Base-by-base conservation (phyloP, 2,329 filamentous ascomycete species). In the Apiospora pterosperma region DNA sequence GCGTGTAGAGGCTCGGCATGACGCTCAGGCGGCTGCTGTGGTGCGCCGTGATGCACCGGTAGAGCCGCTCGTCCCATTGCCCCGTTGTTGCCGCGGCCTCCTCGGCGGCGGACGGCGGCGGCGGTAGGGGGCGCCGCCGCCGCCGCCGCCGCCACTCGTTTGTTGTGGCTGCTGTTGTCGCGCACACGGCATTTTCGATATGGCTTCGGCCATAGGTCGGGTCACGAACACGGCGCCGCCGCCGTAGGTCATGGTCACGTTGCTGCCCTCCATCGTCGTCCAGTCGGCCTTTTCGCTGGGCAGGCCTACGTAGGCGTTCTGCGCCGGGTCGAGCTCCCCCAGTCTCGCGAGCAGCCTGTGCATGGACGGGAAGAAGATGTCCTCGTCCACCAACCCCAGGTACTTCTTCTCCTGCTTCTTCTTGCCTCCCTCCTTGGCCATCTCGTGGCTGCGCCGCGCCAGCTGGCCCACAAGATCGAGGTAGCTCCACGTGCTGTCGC, bases 141-240 rank as follows among this genome's bases (percentile, higher is more conserved):
- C n/a, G n/a, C 19, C 41, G 41, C n/a, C n/a, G 12, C 10, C 12
- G 8, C n/a, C n/a, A 10, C n/a, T 1, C 8, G 11, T 11, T 42
- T 42, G 41, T 42, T 42, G n/a, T 12, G 8, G 38, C 8, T 34
- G 28, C 3, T 23, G 23, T 48, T 64, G 48, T 21, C 74, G 72
- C 14, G 79, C 70, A 64, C 82, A 84, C 0, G 78, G 70, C 2
- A 82, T 71, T 11, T 74, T 69, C 0, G 78, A 73, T 1, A 81
- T 69, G 4, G 66, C 68, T 2, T 71, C 70, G 1, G 81, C 68
- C 28, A 80, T 77, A 3, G 72, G 64, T 0, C 72, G 71, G 0
- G 78, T 80, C 59, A 84, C 69, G 59, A 84, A 76, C 4, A 84
- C 71, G 1, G 78, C 80, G 5, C 80, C 81, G 41, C 81, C 81